These are phyloP conservation scores for Cutaneotrichosporon sp. DNA, from an alignment of 1,284 basidiomycete species.

Conservation along the genomic window DNA sequence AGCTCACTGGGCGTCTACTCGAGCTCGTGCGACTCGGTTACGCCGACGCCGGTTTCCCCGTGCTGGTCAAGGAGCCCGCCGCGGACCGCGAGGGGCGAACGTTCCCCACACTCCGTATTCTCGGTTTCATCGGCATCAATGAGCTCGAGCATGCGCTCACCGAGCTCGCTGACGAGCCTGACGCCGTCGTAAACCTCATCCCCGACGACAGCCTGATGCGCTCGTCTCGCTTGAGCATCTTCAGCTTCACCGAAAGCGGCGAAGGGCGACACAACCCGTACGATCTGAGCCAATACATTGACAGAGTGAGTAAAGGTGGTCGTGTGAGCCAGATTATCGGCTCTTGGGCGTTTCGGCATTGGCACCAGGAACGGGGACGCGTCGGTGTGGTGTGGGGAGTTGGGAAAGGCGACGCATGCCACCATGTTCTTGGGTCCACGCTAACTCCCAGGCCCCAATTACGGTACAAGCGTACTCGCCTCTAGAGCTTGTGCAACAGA, in stretches of 20 bases:
- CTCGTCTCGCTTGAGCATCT: constrained; percentile 30
- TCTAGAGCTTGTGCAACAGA: constrained; percentile 80
- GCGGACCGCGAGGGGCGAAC: constrained; percentile 39
- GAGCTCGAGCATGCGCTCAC: constrained; percentile 79
- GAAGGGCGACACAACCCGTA: constrained; percentile 58
- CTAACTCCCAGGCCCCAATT: constrained; percentile 65
- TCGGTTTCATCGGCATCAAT: constrained; percentile 88
- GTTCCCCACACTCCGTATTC: constrained; percentile 55
- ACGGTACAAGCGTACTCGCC: constrained; percentile 77
- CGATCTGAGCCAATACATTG: constrained; percentile 84
- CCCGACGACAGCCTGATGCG: constrained; percentile 30
- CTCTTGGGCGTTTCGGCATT: too few species aligned
- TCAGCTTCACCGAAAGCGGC: constrained; percentile 42
- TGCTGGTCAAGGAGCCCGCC: constrained; percentile 56
- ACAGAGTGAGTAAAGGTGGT: constrained; percentile 70
- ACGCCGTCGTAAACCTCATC: constrained; percentile 63
- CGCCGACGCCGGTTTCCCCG: constrained; percentile 81
- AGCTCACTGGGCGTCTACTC: constrained; percentile 40
- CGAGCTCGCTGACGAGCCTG: constrained; percentile 71
- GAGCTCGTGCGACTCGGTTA: constrained; percentile 40
- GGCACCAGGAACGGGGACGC: too few species aligned
- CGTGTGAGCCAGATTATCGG: too few species aligned
- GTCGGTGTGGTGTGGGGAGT: too few species aligned
- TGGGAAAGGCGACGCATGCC: too few species aligned
- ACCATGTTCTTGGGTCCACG: too few species aligned